Evolutionary conservation across 1,284 basidiomycete species (phyloP).

Genomic region (Ceratorhiza oryzae-sativae): DNA sequence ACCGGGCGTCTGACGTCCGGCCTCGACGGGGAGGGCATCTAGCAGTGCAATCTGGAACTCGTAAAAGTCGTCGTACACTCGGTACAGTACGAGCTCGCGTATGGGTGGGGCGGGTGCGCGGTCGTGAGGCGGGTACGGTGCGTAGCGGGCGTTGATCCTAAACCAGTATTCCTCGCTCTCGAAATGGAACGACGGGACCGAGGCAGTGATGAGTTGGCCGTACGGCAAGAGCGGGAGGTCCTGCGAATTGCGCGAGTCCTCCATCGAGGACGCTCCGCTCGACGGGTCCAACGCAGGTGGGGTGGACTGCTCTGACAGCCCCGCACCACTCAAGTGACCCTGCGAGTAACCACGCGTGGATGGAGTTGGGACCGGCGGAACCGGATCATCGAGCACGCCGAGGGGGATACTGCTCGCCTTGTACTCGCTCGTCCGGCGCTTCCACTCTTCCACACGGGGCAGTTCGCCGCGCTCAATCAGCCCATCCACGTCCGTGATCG

Average conservation of each 20-base stretch:
- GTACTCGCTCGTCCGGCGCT: slow-evolving; percentile 91
- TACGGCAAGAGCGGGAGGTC: slow-evolving; percentile 63
- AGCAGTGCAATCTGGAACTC: slow-evolving; percentile 94
- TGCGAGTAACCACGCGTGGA: neutral
- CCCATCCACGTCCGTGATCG: slow-evolving; percentile 67
- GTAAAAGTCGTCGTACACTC: slow-evolving; percentile 98
- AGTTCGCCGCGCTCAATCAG: slow-evolving; percentile 86
- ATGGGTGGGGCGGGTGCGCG: slow-evolving; percentile 65
- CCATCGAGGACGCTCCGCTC: slow-evolving; percentile 40
- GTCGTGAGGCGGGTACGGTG: slow-evolving; percentile 66
- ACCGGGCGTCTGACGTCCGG: slow-evolving; percentile 69
- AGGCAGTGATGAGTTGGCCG: slow-evolving; percentile 86
- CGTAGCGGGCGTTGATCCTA: slow-evolving; percentile 87
- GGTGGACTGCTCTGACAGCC: slow-evolving; percentile 48
- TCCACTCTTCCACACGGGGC: slow-evolving; percentile 98
- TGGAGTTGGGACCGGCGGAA: slow-evolving; percentile 52
- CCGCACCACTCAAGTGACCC: slow-evolving; percentile 47
- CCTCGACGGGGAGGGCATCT: slow-evolving; percentile 86
- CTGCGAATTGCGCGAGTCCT: slow-evolving; percentile 26
- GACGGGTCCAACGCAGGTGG: slow-evolving; percentile 46
- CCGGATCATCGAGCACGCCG: slow-evolving; percentile 80
- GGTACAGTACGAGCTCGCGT: slow-evolving; percentile 88
- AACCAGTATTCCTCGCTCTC: slow-evolving; percentile 99
- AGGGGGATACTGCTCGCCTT: slow-evolving; percentile 96
- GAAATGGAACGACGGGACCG: slow-evolving; percentile 94